A percentile compares a stretch with the other conserved stretches of the same genome.
These are phyloP conservation scores for Litsea cubeba DNA, from an alignment of 164 flowering plant species.

Conservation along the genomic window DNA sequence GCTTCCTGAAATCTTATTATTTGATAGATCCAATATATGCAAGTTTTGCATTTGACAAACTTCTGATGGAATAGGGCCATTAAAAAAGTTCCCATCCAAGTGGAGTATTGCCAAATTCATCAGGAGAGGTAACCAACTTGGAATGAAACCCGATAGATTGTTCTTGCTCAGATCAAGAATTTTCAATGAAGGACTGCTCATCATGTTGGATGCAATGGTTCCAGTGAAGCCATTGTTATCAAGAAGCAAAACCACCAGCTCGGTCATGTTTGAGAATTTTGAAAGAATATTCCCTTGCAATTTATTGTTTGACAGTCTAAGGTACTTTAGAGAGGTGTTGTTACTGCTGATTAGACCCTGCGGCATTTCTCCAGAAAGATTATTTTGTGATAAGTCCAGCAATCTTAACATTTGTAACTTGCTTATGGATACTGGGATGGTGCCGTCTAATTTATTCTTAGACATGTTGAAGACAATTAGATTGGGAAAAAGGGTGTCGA, in stretches of 20 bases:
- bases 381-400: background rate
- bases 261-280: background rate
- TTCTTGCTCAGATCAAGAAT: background rate
- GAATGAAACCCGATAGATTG: background rate
- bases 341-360: background rate
- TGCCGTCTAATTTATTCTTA: background rate
- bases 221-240: background rate
- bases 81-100: background rate
- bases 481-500: background rate
- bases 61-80: background rate
- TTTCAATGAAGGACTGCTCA: background rate
- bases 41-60: conserved; percentile 7
- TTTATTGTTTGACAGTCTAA: background rate
- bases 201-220: background rate
- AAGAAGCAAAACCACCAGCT: background rate
- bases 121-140: background rate
- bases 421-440: background rate
- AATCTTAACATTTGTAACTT: background rate
- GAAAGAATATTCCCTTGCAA: background rate
- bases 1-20: background rate
- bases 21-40: background rate
- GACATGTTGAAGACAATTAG: background rate
- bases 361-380: background rate
- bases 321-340: background rate
- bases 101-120: background rate